Evolutionary conservation across 163 green algal species (phyloP).

Genomic region (Trebouxia gelatinosa): DNA sequence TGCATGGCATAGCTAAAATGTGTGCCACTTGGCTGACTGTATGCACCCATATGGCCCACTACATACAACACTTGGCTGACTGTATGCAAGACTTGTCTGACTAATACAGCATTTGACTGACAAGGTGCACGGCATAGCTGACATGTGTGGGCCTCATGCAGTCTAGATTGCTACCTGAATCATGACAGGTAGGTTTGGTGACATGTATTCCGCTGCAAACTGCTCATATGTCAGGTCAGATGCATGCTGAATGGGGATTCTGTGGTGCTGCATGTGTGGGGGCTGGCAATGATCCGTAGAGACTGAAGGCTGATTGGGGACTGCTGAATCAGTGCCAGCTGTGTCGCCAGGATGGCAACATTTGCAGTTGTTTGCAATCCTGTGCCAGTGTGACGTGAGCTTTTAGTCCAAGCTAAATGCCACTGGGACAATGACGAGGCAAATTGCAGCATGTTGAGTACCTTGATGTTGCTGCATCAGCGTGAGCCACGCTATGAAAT

Average conservation of each 20-base stretch:
- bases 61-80: not conserved
- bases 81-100: not conserved
- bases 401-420: not conserved
- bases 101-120: not conserved
- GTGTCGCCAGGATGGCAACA: not conserved
- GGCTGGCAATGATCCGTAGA: not conserved
- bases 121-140: too few relatives aligned
- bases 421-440: not conserved
- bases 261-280: not conserved
- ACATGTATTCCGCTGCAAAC: conserved; percentile 60
- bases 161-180: conserved; percentile 57
- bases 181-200: conserved; percentile 59
- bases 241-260: conserved; percentile 7
- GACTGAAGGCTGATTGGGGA: not conserved
- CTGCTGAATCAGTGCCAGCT: not conserved
- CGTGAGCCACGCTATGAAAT: not conserved
- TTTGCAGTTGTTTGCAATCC: not conserved
- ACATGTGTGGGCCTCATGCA: too few relatives aligned
- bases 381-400: not conserved
- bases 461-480: not conserved
- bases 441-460: not conserved
- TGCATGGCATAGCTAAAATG: not conserved
- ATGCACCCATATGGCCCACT: not conserved
- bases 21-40: not conserved
- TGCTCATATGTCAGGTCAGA: conserved; percentile 48